Base-by-base conservation (phyloP, 1,284 basidiomycete species). In the Apiotrichum gracile region DNA sequence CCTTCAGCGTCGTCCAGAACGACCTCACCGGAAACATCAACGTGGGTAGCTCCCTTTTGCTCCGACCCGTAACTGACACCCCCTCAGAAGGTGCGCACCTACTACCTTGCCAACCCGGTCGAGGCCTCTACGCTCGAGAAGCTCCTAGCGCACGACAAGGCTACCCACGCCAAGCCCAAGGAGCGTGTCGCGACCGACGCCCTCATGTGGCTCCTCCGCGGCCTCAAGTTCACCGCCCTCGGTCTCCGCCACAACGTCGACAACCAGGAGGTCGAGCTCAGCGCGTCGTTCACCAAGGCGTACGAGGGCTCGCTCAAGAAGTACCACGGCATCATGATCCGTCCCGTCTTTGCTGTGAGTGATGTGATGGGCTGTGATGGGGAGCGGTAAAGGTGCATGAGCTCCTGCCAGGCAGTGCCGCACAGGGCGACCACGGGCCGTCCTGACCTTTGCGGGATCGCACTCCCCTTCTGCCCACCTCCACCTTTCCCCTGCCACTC, bases 1-100 rank as follows among this genome's bases (percentile, higher is more conserved):
- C 93, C 0, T 97, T 99, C 72, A 64, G 78, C 3, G 80, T 87
- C 24, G 94, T 99, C 8, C 85, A 92, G 76, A 82, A 75, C 62
- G 96, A 99, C 77, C 74, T 99, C 65, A 88, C 83, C 55, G 90
- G 91, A 25, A 99, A 99, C 78, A 96, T 98, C 73, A 78, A 80
- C 51, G 91, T 93, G 65, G 69, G 85, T 69, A 9, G 10, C 40
- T 14, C 5, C 19, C 27, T 12, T 17, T 3, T 19, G 41, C 25
- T 6, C 43, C 13, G 16, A 17, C 17, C 19, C 29, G 26, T 13
- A 17, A 29, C 52, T 49, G 17, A 43, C 53, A 22, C 38, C 26
- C 16, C 42, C 42, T 37, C 66, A 94, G 92, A 96, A 96, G 91
- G 85, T 97, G 54, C 83, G 86, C 57, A 80, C 83, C 16, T 85